These are phyloP conservation scores for Ascochyta pisi DNA, from an alignment of 2,329 filamentous ascomycete species.

Conservation along the genomic window DNA sequence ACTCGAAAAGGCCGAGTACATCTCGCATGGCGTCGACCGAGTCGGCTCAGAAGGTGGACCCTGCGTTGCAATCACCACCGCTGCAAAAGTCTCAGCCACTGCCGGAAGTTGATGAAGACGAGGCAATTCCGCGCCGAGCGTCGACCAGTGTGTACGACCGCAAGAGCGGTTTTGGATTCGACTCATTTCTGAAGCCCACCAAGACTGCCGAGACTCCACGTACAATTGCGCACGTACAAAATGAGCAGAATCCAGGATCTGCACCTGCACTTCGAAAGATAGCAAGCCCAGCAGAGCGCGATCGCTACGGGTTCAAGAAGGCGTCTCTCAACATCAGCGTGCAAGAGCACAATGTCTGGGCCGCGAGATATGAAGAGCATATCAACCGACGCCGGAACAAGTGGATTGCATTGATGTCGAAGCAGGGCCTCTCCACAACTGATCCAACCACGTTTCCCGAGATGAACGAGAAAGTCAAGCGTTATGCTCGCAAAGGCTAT, in stretches of 20 bases:
- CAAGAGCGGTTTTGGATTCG: slow-evolving; percentile 29
- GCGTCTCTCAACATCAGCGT: slow-evolving; percentile 78
- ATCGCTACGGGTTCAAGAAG: slow-evolving; percentile 93
- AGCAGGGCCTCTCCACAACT: slow-evolving; percentile 74
- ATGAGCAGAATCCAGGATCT: slow-evolving; percentile 8
- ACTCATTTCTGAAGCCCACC: slow-evolving; percentile 13
- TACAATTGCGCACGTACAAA: slow-evolving; percentile 13
- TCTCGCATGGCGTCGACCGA: slow-evolving; percentile 28
- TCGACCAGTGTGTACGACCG: slow-evolving; percentile 47
- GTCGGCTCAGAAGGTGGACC: slow-evolving; percentile 13
- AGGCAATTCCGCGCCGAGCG: slow-evolving; percentile 43
- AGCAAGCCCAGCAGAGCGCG: slow-evolving; percentile 59
- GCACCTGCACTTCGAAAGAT: slow-evolving; percentile 27
- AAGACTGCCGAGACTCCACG: slow-evolving; percentile 2
- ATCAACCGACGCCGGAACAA: slow-evolving; percentile 77
- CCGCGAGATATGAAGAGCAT: slow-evolving; percentile 75
- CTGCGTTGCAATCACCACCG: slow-evolving; percentile 30
- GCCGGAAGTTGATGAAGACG: slow-evolving; percentile 45
- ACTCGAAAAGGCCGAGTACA: slow-evolving; percentile 32
- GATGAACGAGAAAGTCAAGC: slow-evolving; percentile 81
- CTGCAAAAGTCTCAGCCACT: slow-evolving; percentile 35
- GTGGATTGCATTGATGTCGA: slow-evolving; percentile 79
- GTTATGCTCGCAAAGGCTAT: slow-evolving; percentile 91
- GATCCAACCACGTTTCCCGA: slow-evolving; percentile 79
- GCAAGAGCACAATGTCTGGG: slow-evolving; percentile 84